Base-by-base conservation (phyloP, 331 rosid species). In the Saraca asoca region DNA sequence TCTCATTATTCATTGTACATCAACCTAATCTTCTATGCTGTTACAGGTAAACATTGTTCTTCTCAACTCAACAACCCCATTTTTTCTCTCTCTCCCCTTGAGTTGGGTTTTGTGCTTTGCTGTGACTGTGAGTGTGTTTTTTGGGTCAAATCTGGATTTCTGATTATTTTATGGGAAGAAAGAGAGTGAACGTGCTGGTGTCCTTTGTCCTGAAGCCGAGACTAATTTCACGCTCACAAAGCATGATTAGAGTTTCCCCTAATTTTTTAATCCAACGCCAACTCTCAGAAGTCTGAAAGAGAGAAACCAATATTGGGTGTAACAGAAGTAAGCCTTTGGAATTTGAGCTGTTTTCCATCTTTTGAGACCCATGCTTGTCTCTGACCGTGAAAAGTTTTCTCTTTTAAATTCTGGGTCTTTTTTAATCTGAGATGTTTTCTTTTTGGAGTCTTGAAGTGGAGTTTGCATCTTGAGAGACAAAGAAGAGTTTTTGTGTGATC, bases 341-440 rank as follows among this genome's bases (percentile, higher is more conserved):
- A 71, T 63, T 77, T 83, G 98, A 72, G 95, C 80, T 84, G 76
- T 64, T 78, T 70, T 69, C 81, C 93, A 79, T 84, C 95, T 92
- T 92, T 92, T 87, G 87, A 89, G 91, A 85, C 71, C 85, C 85
- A 80, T 85, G 96, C 93, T 75, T 87, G 86, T 85, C 84, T 52
- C 52, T 58, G 43, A 63, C 19, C 72, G 76, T 57, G 85, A 68
- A 37, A 59, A 34, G 58, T 61, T 61, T 51, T 6, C 15, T 60
- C 59, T 78, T 73, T 77, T 74, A 62, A 73, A 80, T 80, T 75
- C 79, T 80, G 80, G 55, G 58, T 84, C 74, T 76, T 64, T 51
- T 3, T 50, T 53, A 24, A 24, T 24, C 31, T 24, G 31, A 24
- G 31, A 11, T 13, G 17, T 38, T 9, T 51, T 61, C 38, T 63